Base-by-base conservation (phyloP, 2,329 filamentous ascomycete species). In the Aspergillus brunneoviolaceus region DNA sequence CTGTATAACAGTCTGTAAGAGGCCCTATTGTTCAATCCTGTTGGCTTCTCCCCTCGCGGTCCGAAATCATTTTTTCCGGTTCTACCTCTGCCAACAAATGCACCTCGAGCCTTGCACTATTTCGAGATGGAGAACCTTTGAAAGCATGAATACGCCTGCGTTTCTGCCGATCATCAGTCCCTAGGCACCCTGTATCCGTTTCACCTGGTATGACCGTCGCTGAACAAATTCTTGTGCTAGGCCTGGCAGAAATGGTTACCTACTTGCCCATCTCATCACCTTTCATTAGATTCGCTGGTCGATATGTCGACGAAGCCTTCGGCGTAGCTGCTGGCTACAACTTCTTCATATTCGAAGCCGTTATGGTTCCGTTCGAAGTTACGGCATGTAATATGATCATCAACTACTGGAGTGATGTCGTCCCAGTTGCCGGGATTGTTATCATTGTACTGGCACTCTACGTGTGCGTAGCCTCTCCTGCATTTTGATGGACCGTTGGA, bases 331-430 rank as follows among this genome's bases (percentile, higher is more conserved):
- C 76, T 19, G 79, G 78, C 4, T 82, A 79, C 72, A 83, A 82
- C 63, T 83, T 82, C 66, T 82, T 82, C 68, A 69, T 84, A 51
- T 81, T 81, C 59, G 78, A 82, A 70, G 81, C 79, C 6, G 74
- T 79, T 6, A 70, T 83, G 51, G 79, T 84, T 3, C 82, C 82
- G 0, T 84, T 83, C 57, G 82, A 84, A 64, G 78, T 83, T 48
- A 79, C 80, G 12, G 81, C 81, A 4, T 76, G 81, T 67, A 82
- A 78, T 58, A 69, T 82, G 53, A 80, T 84, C 23, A 75, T 84
- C 59, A 75, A 77, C 23, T 84, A 79, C 63, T 84, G 81, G 81
- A 81, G 72, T 23, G 72, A 78, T 58, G 70, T 70, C 14, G 76
- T 81, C 1, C 81, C 81, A 4, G 75, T 77, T 0, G 79, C 76